Base-by-base conservation (phyloP, 177 flowering plant species). In the Vitis hybrid region DNA sequence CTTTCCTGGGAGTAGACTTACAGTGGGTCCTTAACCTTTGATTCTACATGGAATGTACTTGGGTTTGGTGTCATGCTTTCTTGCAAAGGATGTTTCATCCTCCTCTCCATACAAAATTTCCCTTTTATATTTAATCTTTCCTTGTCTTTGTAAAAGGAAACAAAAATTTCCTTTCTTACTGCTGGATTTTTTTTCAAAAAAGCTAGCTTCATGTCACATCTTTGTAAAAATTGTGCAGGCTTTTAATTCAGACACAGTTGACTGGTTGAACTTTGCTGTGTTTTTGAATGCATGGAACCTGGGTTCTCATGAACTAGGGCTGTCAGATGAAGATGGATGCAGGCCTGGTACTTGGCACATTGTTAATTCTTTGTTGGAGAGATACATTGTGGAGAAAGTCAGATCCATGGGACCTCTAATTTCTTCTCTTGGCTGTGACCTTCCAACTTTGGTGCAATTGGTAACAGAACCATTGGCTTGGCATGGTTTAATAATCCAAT, bases 381-480 rank as follows among this genome's bases (percentile, higher is more conserved):
- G 79, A 59, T 77, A 63, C 72, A 79, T 83, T 45, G 34, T 22
- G 19, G 87, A 81, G 65, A 81, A 77, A 61, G 53, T 87, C 18
- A 66, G 61, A 45, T 75, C 81, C 56, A 70, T 80, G 70, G 77
- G 81, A 57, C 71, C 84, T 39, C 67, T 79, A 7, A 50, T 73
- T 5, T 65, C 68, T 55, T 77, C 82, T 70, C 87, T 83, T 19
- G 82, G 85, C 31, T 51, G 34, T 59, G 81, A 81, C 64, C 66
- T 88, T 50, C 62, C 88, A 1, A 9, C 67, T 39, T 74, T 94
- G 70, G 83, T 91, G 62, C 91, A 84, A 70, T 62, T 92, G 69
- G 81, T 94, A 10, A 76, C 97, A 13, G 98, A 92, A 76, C 86
- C 97, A 15, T 71, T 92, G 72, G 83, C 97, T 19, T 94, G 97